phyloP scores from a whole-genome alignment of 768 basidiomycete genomes.

The Nidularia sp. region DNA sequence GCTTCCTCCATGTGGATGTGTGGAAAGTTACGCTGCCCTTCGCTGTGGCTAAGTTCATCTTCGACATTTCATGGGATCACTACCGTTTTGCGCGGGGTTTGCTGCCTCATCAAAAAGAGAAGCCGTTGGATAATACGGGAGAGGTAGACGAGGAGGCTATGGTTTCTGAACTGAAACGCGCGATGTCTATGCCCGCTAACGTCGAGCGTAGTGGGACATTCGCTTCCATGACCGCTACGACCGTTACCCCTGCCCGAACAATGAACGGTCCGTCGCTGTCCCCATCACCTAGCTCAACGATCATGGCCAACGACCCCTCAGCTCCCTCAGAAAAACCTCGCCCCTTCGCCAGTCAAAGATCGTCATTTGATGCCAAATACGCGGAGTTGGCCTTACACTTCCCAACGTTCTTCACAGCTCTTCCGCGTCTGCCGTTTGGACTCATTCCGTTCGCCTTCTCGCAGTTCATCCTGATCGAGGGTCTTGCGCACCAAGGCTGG shows the following conservation, averaged over 20 bases:
- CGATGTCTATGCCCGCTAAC: conserved; percentile 15
- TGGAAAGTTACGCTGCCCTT: conserved; percentile 86
- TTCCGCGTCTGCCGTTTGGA: conserved; percentile 70
- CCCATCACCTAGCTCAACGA: conserved; percentile 1
- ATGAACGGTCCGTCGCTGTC: neutral
- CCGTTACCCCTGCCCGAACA: conserved; percentile 1
- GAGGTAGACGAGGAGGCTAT: conserved; percentile 18
- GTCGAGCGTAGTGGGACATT: conserved; percentile 12
- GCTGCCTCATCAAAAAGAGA: conserved; percentile 7
- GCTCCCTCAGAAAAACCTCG: conserved; percentile 2
- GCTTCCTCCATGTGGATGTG: conserved; percentile 72
- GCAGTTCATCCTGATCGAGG: conserved; percentile 92
- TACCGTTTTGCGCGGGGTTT: conserved; percentile 30
- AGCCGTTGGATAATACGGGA: conserved; percentile 5
- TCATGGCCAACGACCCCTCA: conserved; percentile 1
- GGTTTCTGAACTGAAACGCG: conserved; percentile 19
- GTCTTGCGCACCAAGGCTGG: conserved; percentile 80
- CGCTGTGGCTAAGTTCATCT: conserved; percentile 63
- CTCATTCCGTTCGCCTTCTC: conserved; percentile 91
- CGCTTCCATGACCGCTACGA: conserved; percentile 9
- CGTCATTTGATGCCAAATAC: conserved; percentile 9
- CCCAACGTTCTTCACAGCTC: conserved; percentile 66
- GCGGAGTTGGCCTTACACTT: conserved; percentile 33
- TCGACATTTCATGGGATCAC: conserved; percentile 62
- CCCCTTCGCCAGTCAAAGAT: conserved; percentile 14